Evolutionary conservation across 345 rosid species (phyloP).

Genomic region (Arabis alpina): DNA sequence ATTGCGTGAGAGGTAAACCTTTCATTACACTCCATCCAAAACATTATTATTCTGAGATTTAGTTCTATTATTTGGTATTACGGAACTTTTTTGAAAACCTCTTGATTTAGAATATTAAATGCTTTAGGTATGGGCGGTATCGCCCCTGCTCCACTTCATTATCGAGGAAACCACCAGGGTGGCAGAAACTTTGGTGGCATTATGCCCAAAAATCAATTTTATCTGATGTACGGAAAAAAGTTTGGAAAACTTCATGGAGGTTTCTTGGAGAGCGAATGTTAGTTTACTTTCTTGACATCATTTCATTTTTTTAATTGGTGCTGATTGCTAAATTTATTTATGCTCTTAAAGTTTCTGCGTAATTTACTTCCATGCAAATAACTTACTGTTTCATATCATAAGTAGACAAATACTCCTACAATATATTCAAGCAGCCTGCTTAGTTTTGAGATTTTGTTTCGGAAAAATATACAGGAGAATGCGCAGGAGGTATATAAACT

Average conservation of each 20-base stretch:
- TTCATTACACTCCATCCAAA: conserved; percentile 12
- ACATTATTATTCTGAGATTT: conserved; percentile 9
- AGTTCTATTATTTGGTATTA: conserved; percentile 5
- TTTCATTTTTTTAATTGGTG: conserved; percentile 3
- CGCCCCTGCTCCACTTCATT: conserved; percentile 69
- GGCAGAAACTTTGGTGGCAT: conserved; percentile 88
- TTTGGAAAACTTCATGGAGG: conserved; percentile 89
- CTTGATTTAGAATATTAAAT: conserved; percentile 11
- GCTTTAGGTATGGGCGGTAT: conserved; percentile 83
- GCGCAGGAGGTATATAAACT: conserved; percentile 71
- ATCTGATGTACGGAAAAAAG: conserved; percentile 70
- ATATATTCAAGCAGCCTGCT: conserved; percentile 20
- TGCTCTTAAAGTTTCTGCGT: conserved; percentile 12
- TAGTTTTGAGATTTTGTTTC: conserved; percentile 26
- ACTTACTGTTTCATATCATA: conserved; percentile 16
- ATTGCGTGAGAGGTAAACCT: conserved; percentile 81
- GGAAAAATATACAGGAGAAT: conserved; percentile 53
- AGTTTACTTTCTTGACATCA: conserved; percentile 39
- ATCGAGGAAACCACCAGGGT: conserved; percentile 64
- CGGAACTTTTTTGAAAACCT: not conserved
- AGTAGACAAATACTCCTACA: conserved; percentile 3
- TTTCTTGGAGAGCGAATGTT: conserved; percentile 77
- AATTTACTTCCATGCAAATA: not conserved
- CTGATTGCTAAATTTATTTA: not conserved
- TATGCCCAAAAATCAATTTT: conserved; percentile 82